Base-by-base conservation (phyloP, 306 rosid species). In the Castanea sativa region DNA sequence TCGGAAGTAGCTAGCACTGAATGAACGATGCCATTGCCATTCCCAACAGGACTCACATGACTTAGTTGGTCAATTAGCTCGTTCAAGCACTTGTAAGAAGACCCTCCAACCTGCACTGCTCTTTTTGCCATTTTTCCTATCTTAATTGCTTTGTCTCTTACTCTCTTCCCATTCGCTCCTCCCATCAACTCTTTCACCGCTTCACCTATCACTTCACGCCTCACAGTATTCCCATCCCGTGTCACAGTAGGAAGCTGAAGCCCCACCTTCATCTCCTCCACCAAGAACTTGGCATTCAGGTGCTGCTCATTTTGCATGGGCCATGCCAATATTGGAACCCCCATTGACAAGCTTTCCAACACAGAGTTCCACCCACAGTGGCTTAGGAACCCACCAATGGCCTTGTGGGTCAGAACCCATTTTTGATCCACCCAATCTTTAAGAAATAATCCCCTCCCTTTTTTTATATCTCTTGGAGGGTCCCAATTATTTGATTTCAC, bases 311-410 rank as follows among this genome's bases (percentile, higher is more conserved):
- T 76, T 9, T 64, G 43, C 77, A 82, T 79, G 2, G 89, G 86
- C 84, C 86, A 86, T 2, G 78, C 76, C 73, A 83, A 30, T 30
- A 83, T 83, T 6, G 89, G 86, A 5, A 86, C 80, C 13, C 74
- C 86, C 3, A 49, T 65, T 0, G 79, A 67, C 76, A 86, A 1
- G 55, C 89, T 72, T 25, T 86, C 85, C 60, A 86, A 19, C 52
- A 49, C 77, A 25, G 84, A 82, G 75, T 86, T 86, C 89, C 86
- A 86, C 1, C 89, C 83, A 43, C 87, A 86, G 12, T 86, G 89
- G 45, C 87, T 86, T 14, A 80, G 30, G 43, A 80, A 86, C 21
- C 86, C 88, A 15, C 85, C 83, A 0, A 78, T 25, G 23, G 83
- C 85, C 15, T 52, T 7, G 33, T 81, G 60, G 76, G 80, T 45